Percentiles rank a stretch among this genome's conserved stretches.
phyloP scores from a whole-genome alignment of 2,329 filamentous ascomycete genomes.

The Rhinocladiella similis region DNA sequence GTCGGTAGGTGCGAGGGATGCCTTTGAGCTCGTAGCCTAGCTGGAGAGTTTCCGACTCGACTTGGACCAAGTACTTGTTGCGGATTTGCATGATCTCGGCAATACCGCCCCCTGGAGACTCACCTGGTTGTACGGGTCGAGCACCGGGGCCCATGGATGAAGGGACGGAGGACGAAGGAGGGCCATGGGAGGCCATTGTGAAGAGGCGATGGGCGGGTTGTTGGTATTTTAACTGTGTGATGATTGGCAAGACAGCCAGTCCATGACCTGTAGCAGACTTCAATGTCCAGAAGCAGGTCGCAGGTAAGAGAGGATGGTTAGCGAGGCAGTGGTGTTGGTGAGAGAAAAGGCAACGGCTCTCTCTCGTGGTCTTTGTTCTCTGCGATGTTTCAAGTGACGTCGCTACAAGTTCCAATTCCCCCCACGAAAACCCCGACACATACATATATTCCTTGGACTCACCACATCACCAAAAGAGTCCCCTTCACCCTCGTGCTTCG shows the following conservation, averaged over 20 bases:
- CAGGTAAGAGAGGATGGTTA: background rate
- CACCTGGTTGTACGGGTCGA: constrained; percentile 21
- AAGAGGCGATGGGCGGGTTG: background rate
- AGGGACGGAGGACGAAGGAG: constrained; percentile 23
- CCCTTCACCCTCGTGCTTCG: background rate
- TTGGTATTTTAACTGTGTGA: background rate
- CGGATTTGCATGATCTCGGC: constrained; percentile 21
- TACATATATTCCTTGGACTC: background rate
- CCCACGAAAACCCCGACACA: constrained; percentile 1
- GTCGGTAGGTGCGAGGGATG: constrained; percentile 15
- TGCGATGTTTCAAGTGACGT: background rate
- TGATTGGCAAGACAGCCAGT: background rate
- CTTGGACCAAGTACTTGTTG: constrained; percentile 21
- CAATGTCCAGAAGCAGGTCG: background rate
- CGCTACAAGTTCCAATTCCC: background rate
- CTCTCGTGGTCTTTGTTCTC: background rate
- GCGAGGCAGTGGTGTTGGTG: too few relatives aligned
- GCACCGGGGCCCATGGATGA: constrained; percentile 29
- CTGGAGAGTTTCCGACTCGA: constrained; percentile 16
- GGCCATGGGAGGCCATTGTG: constrained; percentile 18
- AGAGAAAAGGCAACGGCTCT: background rate
- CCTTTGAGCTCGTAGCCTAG: constrained; percentile 27
- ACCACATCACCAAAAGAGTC: background rate
- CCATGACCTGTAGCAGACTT: background rate
- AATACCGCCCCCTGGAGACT: constrained; percentile 5